Evolutionary conservation across 176 grass and related monocot species (phyloP), one percentile per base, ranked within the genome.

Genomic region (Guadua angustifolia): DNA sequence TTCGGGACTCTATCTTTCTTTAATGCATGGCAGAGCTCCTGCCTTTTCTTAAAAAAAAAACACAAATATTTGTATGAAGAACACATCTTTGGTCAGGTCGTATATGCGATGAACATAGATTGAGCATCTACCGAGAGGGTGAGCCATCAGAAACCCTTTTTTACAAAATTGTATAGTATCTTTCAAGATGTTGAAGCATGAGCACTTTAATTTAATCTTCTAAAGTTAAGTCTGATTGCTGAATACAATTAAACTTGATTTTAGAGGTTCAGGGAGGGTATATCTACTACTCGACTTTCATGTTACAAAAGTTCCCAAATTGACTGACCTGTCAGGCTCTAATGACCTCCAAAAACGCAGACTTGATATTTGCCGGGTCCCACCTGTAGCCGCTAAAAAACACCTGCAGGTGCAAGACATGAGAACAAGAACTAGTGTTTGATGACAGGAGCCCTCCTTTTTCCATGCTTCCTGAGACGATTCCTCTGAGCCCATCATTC

Each of bases 401-500:
- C 72, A 26, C 44, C 88, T 70, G 70, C 55, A 39, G 43, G 19
- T 6, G 45, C 75, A 59, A 42, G 79, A 79, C 67, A 90, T 60
- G 66, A 50, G 71, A 79, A 86, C 84, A 90, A 68, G 79, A 68
- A 8, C 59, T 83, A 69, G 88, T 83, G 79, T 78, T 43, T 7
- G 64, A 50, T 79, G 73, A 90, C 79, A 51, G 84, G 66, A 83
- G 69, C 66, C 66, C 29, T 45, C 50, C 71, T 83, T 85, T 79
- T 56, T 16, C 9, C 44, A 46, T 83, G 73, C 62, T 56, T 21
- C 84, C 50, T 83, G 66, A 50, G 71, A 83, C 83, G 68, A 90
- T 86, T 90, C 88, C 49, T 78, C 49, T 24, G 17, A 5, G 4
- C 6, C 29, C 79, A 87, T 90, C 88, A 83, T 87, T 74, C 61